Base-by-base conservation (phyloP, 2,329 filamentous ascomycete species). In the Fusarium sp. region DNA sequence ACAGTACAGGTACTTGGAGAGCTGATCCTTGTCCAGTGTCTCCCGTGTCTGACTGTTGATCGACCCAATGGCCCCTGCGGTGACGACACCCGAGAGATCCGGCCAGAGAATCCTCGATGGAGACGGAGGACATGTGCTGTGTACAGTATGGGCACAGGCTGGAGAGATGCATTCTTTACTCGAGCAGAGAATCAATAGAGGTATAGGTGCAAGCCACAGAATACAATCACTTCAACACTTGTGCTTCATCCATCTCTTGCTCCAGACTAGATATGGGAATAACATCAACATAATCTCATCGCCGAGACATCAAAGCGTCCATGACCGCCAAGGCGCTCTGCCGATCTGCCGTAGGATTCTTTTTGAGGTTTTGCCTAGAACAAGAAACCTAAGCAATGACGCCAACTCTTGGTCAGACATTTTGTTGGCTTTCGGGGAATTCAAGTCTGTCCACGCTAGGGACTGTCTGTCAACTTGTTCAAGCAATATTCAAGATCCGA, bases 31-130 rank as follows among this genome's bases (percentile, higher is more conserved):
- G 54, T 31, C 29, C 25, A 33, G 17, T 38, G n/a, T n/a, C n/a
- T n/a, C n/a, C n/a, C n/a, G n/a, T n/a, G n/a, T n/a, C n/a, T n/a
- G n/a, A 51, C 36, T 13, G 8, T 4, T 11, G 39, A 21, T 29
- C 1, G 42, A 14, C 39, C 1, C 23, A 25, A 36, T 42, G 27
- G 10, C 4, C 19, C 19, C 17, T 7, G 52, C 33, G 14, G 60
- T 59, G 56, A 54, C 56, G 56, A 60, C 55, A 54, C 56, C 56
- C 56, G 56, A 59, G 48, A n/a, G 55, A 60, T 59, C 56, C 56
- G 55, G 55, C 7, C 31, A 14, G 9, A 27, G 15, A 23, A 39
- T 39, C 7, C 13, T 39, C 4, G 21, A 10, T 39, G 14, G 17
- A 14, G 19, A 19, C 14, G 25, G 19, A 14, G 6, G 29, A 19